phyloP scores from a whole-genome alignment of 208 protist genomes.

The Blastocrithidia nonstop region DNA sequence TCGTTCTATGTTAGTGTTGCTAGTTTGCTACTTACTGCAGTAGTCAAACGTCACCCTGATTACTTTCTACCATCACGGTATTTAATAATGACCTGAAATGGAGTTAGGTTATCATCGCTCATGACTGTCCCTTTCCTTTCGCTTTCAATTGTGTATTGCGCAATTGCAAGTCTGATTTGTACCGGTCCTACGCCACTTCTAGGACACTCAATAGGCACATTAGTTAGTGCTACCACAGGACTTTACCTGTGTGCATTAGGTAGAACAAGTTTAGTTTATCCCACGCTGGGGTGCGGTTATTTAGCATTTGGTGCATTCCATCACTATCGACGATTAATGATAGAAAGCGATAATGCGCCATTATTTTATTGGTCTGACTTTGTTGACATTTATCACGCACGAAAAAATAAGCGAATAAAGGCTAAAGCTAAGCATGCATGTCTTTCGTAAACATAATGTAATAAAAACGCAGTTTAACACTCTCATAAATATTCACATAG shows the following conservation, averaged over 20 bases:
- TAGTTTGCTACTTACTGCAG: no score
- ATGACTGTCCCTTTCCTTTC: conserved; percentile 65
- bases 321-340: conserved; percentile 77
- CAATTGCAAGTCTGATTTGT: conserved; percentile 49
- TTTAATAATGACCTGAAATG: conserved; percentile 67
- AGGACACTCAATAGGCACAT: conserved; percentile 59
- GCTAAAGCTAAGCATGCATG: no score
- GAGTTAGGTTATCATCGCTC: conserved; percentile 49
- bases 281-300: conserved; percentile 59
- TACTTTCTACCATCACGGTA: conserved; percentile 61
- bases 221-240: no score
- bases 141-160: conserved; percentile 51
- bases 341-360: conserved; percentile 73
- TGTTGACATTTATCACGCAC: conserved; percentile 21
- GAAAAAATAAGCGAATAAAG: no score
- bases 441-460: no score
- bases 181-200: conserved; percentile 28
- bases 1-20: no score
- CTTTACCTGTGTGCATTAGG: no score
- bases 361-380: conserved; percentile 71
- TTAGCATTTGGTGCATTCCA: conserved; percentile 70
- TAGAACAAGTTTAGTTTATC: no score
- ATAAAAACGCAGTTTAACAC: no score
- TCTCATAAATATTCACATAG: no score
- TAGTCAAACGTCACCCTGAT: conserved; percentile 66